Evolutionary conservation across 192 early-diverging fungal genomes (phyloP).

Genomic region (Paraglomus brasilianum): DNA sequence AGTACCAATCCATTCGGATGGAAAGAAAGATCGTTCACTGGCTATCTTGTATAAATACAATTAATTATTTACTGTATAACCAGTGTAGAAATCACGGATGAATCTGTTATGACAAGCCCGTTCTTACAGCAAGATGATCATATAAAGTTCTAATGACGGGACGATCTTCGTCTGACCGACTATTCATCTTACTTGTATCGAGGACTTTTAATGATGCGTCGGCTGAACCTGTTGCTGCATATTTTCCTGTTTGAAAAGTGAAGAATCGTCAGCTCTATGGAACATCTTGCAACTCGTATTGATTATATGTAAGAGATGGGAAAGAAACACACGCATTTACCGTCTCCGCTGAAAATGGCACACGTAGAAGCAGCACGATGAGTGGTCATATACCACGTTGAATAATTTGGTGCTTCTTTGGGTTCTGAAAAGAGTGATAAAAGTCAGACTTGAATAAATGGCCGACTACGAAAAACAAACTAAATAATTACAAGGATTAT

Average conservation of each 20-base stretch:
- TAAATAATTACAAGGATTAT: constrained; percentile 33
- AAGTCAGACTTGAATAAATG: neutral
- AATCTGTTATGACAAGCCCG: too few relatives aligned
- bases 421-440: constrained; percentile 30
- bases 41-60: constrained; percentile 18
- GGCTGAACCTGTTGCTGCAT: constrained; percentile 84
- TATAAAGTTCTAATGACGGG: constrained; percentile 89
- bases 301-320: neutral
- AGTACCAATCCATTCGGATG: constrained; percentile 92
- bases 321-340: constrained; percentile 36
- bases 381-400: constrained; percentile 69
- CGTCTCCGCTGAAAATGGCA: constrained; percentile 64
- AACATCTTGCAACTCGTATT: neutral
- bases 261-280: neutral
- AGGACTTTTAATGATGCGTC: constrained; percentile 91
- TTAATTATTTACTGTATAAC: neutral
- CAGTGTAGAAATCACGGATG: neutral
- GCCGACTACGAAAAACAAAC: neutral
- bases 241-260: constrained; percentile 49
- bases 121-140: constrained; percentile 68
- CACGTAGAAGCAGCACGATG: constrained; percentile 73
- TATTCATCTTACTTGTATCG: constrained; percentile 79
- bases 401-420: constrained; percentile 53
- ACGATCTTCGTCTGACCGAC: constrained; percentile 71
- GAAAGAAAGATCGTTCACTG: constrained; percentile 83